Evolutionary conservation across 129 eudicot genomes (phyloP).

Genomic region (Sambucus nigra): DNA sequence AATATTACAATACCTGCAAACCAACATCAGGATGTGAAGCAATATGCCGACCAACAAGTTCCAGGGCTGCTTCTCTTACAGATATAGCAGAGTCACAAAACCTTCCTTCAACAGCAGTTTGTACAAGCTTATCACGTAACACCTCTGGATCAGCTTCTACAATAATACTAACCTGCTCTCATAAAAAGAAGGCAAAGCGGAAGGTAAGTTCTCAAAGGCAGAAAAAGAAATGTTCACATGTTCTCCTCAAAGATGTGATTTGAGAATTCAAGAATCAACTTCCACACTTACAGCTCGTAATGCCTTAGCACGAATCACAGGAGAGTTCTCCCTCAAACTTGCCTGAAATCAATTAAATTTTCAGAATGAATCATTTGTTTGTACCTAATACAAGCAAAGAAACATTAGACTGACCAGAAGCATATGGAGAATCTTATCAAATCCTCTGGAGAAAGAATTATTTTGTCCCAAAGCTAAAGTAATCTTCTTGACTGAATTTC

Average conservation of each 20-base stretch:
- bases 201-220: constrained; percentile 12
- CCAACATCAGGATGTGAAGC: constrained; percentile 99
- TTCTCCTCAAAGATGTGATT: constrained; percentile 1
- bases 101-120: constrained; percentile 98
- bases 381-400: constrained; percentile 9
- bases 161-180: constrained; percentile 80
- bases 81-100: constrained; percentile 93
- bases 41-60: constrained; percentile 93
- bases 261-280: constrained; percentile 11
- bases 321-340: constrained; percentile 86
- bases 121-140: constrained; percentile 78
- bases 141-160: constrained; percentile 99
- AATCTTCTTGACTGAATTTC: constrained; percentile 63
- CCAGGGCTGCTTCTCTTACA: constrained; percentile 96
- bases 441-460: constrained; percentile 87
- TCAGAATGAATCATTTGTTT: constrained; percentile 1
- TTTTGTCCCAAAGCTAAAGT: constrained; percentile 74
- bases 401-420: constrained; percentile 59
- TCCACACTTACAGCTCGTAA: constrained; percentile 80
- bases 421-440: constrained; percentile 84
- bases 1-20: constrained; percentile 45
- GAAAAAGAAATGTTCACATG: not conserved
- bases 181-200: constrained; percentile 10
- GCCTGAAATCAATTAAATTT: constrained; percentile 41
- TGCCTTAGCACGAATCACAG: constrained; percentile 96